phyloP scores from a whole-genome alignment of 1,284 basidiomycete genomes.

The Megacollybia platyphylla region DNA sequence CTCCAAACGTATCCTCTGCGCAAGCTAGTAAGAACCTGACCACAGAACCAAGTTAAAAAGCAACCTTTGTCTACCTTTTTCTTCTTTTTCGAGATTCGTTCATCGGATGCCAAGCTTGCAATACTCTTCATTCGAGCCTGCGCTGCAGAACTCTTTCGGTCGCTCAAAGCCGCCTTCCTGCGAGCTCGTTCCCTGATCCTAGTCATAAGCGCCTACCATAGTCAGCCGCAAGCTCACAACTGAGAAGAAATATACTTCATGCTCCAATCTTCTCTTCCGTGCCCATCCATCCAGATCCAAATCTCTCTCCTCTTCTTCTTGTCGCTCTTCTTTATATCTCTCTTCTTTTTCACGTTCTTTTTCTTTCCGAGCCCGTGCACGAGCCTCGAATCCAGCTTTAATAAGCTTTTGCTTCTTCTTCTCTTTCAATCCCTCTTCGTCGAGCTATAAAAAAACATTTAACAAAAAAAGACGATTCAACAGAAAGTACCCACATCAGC shows the following conservation, averaged over 20 bases:
- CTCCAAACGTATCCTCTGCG: slow-evolving; percentile 88
- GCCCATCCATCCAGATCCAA: slow-evolving; percentile 67
- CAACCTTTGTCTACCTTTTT: slow-evolving; percentile 22
- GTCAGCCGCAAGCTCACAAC: neutral
- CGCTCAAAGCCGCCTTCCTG: slow-evolving; percentile 73
- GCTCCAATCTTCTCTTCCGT: slow-evolving; percentile 55
- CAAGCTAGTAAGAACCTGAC: slow-evolving; percentile 3
- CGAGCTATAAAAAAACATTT: slow-evolving; percentile 38
- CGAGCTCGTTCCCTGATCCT: slow-evolving; percentile 81
- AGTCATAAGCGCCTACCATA: slow-evolving; percentile 55
- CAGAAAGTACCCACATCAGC: slow-evolving; percentile 42
- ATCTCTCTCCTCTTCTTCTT: slow-evolving; percentile 73
- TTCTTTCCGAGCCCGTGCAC: slow-evolving; percentile 76
- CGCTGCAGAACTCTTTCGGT: slow-evolving; percentile 89
- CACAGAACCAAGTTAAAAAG: neutral
- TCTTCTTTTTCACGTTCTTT: slow-evolving; percentile 79
- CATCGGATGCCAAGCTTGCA: slow-evolving; percentile 81
- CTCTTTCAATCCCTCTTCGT: slow-evolving; percentile 89
- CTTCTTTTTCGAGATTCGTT: slow-evolving; percentile 68
- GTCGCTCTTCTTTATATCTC: slow-evolving; percentile 57
- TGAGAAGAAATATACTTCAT: slow-evolving; percentile 43
- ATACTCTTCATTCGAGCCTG: slow-evolving; percentile 98
- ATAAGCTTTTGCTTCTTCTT: slow-evolving; percentile 89
- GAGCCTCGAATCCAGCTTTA: slow-evolving; percentile 93
- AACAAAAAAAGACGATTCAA: neutral